Conservation (phyloP, 2,329 filamentous ascomycete species). For the Epichloe coenophiala region DNA sequence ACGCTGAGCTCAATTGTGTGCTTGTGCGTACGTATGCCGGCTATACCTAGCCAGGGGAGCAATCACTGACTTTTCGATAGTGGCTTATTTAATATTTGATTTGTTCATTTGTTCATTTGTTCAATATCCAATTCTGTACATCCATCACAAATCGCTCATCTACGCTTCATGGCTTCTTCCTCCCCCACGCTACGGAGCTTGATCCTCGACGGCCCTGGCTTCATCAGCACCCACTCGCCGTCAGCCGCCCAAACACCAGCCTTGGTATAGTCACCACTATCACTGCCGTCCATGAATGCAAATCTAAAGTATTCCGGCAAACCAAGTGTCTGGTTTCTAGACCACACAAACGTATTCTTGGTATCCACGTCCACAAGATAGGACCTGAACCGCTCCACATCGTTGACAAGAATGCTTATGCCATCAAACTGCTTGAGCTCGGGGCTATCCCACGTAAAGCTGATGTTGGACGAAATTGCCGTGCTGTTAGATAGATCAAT, state of each 20-base stretch:
- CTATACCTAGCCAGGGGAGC: too few species aligned
- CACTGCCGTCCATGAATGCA: conserved; percentile 54
- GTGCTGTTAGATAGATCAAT: conserved; percentile 28
- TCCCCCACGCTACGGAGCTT: conserved; percentile 14
- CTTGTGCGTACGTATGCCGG: too few species aligned
- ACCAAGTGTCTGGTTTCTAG: conserved; percentile 28
- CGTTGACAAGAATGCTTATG: conserved; percentile 69
- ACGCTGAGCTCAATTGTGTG: too few species aligned
- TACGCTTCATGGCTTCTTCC: neutral
- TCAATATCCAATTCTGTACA: too few species aligned
- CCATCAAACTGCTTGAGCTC: conserved; percentile 49
- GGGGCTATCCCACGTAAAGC: conserved; percentile 39
- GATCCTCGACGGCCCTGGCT: conserved; percentile 42
- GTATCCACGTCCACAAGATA: conserved; percentile 47
- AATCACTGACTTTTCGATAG: too few species aligned
- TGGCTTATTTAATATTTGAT: too few species aligned
- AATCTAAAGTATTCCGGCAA: conserved; percentile 66
- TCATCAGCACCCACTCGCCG: conserved; percentile 54
- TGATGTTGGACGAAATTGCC: conserved; percentile 47
- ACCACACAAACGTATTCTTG: conserved; percentile 43
- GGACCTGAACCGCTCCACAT: conserved; percentile 66
- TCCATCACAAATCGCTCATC: neutral
- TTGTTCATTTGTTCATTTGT: too few species aligned
- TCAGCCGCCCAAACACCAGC: conserved; percentile 56
- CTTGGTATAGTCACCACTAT: conserved; percentile 57